Evolutionary conservation across 768 basidiomycete genomes (phyloP), one percentile per base, ranked within the genome.

Genomic region (Cubamyces lactineus): DNA sequence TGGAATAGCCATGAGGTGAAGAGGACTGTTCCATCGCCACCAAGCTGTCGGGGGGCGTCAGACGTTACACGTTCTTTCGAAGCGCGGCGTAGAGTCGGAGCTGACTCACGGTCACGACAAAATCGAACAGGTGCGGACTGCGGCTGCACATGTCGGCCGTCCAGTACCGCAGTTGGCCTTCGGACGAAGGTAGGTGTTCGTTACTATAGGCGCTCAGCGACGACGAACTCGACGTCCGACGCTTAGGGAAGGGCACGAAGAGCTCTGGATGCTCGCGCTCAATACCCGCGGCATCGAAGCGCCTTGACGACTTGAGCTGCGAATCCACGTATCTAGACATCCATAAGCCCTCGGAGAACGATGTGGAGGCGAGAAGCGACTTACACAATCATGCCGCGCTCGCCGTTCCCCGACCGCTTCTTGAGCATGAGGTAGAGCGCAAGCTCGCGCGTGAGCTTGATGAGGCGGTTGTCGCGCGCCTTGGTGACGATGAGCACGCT

Each of bases 1-100:
- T 99, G 97, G 80, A 99, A 99, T 34, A 99, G 80, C 97, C 97
- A 98, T 3, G 97, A 98, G 5, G 97, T 97, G 78, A 98, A 99
- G 16, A 99, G 84, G 2, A 98, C 96, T 0, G 97, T 99, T 15
- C 97, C 97, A 72, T 99, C 97, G 11, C 97, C 97, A 49, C 97
- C 97, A 63, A 98, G 88, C 96, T 98, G 70, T 21, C 38, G 21
- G 28, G 34, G 39, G 42, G 28, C 13, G 52, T 46, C 24, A 39
- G 12, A 43, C 49, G n/a, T 48, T 11, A 39, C 53, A 16, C 1
- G 34, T 1, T 7, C 4, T 11, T 34, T 34, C 34, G 34, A 11
- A 34, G 21, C 16, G 30, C 30, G 12, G 12, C 43, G 16, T n/a
- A 47, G 45, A 4, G 8, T 45, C 26, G 51, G 53, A 50, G 19